Base-by-base conservation (phyloP, 176 grass and related monocot species). In the Rhynchospora tenuis region DNA sequence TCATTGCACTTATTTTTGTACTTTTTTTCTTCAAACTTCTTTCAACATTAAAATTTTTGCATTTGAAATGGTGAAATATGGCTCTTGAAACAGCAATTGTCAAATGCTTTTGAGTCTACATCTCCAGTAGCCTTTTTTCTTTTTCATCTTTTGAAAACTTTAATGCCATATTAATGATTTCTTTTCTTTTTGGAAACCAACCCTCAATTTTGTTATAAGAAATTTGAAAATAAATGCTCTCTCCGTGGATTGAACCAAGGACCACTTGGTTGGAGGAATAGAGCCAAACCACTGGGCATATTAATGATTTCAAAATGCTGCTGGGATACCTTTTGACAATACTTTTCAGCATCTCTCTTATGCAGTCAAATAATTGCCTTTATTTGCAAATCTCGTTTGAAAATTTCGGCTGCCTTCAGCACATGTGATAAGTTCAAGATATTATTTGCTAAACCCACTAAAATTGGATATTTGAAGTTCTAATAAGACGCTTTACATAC, bases 401-500 rank as follows among this genome's bases (percentile, higher is more conserved):
- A 73, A 54, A 75, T 75, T 22, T 38, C 12, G 2, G 23, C 47
- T 19, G 12, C 47, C 45, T 75, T 75, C 54, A 2, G 24, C 23
- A 26, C 54, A 54, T 54, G 23, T 1, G 24, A 75, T 24, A 76
- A 46, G 46, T 71, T 76, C 48, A 17, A 31, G 48, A 1, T 55
- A 76, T 52, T 19, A 76, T 76, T 76, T 76, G 48, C 48, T 31
- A 44, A 76, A 76, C 22, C 23, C 48, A 76, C 24, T 6, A 76
- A 55, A 75, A 54, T 31, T 7, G 24, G 73, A 27, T 5, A 29
- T 29, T 29, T 31, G 13, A 55, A 76, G 46, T 54, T 76, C 14
- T 55, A 55, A 31, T 55, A 24, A 3, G 17, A 15, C 28, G 1
- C 38, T 28, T 27, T 51, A 74, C 24, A 52, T 44, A 98, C 90